Evolutionary conservation across 306 rosid species (phyloP), one percentile per base, ranked within the genome.

Genomic region (Canavalia ensiformis): DNA sequence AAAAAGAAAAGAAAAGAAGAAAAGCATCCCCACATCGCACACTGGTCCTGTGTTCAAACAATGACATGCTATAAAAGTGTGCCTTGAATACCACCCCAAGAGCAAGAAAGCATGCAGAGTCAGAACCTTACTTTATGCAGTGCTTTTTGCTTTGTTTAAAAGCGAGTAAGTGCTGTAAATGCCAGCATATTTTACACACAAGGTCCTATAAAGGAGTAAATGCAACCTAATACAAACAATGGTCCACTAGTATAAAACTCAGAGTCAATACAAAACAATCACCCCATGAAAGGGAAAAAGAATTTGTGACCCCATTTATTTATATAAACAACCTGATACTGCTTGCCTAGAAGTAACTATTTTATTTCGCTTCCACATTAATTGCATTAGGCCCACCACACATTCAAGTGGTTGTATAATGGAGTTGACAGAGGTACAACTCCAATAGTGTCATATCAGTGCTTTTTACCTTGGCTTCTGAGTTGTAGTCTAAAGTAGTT

Each of bases 1-100:
- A 42, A 28, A 39, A 30, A 50, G n/a, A 54, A 34, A 49, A 57
- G 35, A 33, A 65, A 29, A 33, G 31, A 73, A 69, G 51, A 29
- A 75, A 72, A 72, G 78, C 13, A 63, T 51, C 78, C 85, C 88
- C 87, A 71, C 83, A 78, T 50, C 3, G 28, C 87, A 82, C 78
- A 75, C 37, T 70, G 78, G 79, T 71, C 78, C 75, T 63, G 86
- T 75, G 85, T 64, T 71, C 60, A 75, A 82, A 88, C 76, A 82
- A 79, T 79, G 90, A 83, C 87, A 82, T 79, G 83, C 69, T 56
- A 79, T 49, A 52, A 84, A 78, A 84, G 90, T 70, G 66, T 49
- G 78, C 63, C 82, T 84, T 82, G 66, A 85, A 63, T 78, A 75
- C 65, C 73, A 81, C 39, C 84, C 76, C 63, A 74, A 72, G 56